Base-by-base conservation (phyloP, 2,329 filamentous ascomycete genomes). In the Penicillium sp. region DNA sequence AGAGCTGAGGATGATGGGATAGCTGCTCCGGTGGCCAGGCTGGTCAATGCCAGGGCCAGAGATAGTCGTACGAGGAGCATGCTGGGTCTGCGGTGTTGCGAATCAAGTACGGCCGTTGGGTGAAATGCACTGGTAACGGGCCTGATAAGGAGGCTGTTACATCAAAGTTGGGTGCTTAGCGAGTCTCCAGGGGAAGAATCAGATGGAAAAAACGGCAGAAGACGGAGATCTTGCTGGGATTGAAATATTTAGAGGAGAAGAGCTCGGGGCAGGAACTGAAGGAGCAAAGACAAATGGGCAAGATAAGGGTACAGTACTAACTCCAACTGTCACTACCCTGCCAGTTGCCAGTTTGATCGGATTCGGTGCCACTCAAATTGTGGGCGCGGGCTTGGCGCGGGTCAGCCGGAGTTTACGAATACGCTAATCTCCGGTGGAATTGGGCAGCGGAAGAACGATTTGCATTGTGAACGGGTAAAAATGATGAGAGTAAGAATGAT, bases 11-110 rank as follows among this genome's bases (percentile, higher is more conserved):
- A n/a, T 2, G 34, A 42, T 37, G 61, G 61, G 35, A 65, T 60
- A 10, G 61, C 56, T 28, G 63, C 63, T 22, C 58, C 47, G 10
- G 54, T 48, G 41, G 45, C 47, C 6, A 61, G 49, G 49, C 54
- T 58, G 42, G 47, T 53, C 42, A 63, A 37, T 2, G 41, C 42
- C 54, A 65, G 52, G 6, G 52, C 20, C 5, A 65, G 54, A 31
- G 47, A 41, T 1, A 59, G 42, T 20, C 50, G 38, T 43, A 28
- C 51, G 37, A 61, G 43, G 38, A 63, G 41, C 47, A 57, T 63
- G 50, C 28, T 54, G 42, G 5, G 42, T 28, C 34, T 38, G 42
- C 41, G 25, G 37, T 22, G 20, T 41, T 22, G 53, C 17, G 22
- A 49, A 53, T 34, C 15, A n/a, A 35, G 22, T 15, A 42, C 43